These are phyloP conservation scores for Pichia scutulata DNA, from an alignment of 805 yeast genomes.

Conservation along the genomic window DNA sequence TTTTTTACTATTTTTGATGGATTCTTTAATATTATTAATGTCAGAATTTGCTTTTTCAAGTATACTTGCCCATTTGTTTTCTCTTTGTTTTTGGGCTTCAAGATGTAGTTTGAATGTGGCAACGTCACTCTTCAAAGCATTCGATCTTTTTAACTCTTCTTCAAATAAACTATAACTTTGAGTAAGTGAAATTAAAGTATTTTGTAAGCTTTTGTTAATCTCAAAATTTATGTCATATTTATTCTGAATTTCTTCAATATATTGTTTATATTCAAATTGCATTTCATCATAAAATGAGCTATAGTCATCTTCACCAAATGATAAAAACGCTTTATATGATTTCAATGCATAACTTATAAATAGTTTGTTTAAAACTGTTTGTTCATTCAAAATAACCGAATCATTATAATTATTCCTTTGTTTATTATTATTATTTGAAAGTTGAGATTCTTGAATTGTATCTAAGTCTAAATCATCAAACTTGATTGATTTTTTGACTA, in stretches of 20 bases:
- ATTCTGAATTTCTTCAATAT: conserved; percentile 39
- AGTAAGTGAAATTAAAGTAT: conserved; percentile 34
- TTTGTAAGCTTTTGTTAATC: conserved; percentile 34
- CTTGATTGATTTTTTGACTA: conserved; percentile 36
- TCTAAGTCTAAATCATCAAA: conserved; percentile 29
- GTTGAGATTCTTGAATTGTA: conserved; percentile 16
- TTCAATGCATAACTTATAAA: conserved; percentile 47
- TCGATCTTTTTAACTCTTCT: conserved; percentile 47
- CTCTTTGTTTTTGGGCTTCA: conserved; percentile 56
- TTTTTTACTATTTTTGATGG: conserved; percentile 31
- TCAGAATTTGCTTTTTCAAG: conserved; percentile 52
- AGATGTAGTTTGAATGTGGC: conserved; percentile 66
- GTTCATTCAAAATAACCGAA: conserved; percentile 20
- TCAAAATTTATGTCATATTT: conserved; percentile 36
- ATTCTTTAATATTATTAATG: conserved; percentile 36
- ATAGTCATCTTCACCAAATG: conserved; percentile 54
- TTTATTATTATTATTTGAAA: conserved; percentile 19
- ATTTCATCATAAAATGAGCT: conserved; percentile 46
- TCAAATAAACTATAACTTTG: conserved; percentile 41
- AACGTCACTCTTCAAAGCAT: conserved; percentile 63
- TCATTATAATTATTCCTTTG: conserved; percentile 18
- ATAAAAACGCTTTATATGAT: conserved; percentile 59
- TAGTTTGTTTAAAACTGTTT: conserved; percentile 23
- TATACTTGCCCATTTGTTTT: conserved; percentile 53
- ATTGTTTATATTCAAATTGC: conserved; percentile 45